Percentiles rank a stretch among this genome's conserved stretches.
phyloP scores from a whole-genome alignment of 352 stramenopile species.

The Pythium coloratum region DNA sequence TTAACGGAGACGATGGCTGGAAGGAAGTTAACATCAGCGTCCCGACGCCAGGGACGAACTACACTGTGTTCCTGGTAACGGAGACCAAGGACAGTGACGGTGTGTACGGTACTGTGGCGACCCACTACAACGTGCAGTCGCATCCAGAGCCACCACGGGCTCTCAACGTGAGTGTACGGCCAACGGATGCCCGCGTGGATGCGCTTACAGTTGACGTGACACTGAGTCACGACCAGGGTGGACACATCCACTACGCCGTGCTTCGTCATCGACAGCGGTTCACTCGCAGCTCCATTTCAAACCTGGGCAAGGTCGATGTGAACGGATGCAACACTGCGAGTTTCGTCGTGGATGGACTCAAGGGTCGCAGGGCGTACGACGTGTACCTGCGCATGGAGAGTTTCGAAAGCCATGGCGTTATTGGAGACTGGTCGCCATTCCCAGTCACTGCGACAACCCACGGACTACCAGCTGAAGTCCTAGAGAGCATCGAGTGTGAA shows the following conservation, averaged over 20 bases:
- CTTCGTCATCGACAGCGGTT: conserved; percentile 38
- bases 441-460: conserved; percentile 57
- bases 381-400: conserved; percentile 78
- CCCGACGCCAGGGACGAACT: conserved; percentile 50
- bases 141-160: conserved; percentile 45
- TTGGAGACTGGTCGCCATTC: conserved; percentile 53
- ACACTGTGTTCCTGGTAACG: conserved; percentile 74
- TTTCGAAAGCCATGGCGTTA: conserved; percentile 67
- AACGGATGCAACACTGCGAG: conserved; percentile 23
- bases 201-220: conserved; percentile 51
- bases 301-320: conserved; percentile 18
- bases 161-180: conserved; percentile 36
- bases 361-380: conserved; percentile 62
- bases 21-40: conserved; percentile 56
- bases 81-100: conserved; percentile 68
- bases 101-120: conserved; percentile 71
- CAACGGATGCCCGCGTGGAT: conserved; percentile 68
- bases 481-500: conserved; percentile 57
- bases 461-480: conserved; percentile 61
- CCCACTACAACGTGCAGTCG: conserved; percentile 50
- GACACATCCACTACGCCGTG: conserved; percentile 65
- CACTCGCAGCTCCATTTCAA: conserved; percentile 17
- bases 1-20: conserved; percentile 32
- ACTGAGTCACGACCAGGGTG: conserved; percentile 40
- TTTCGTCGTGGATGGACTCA: conserved; percentile 55